phyloP scores from a whole-genome alignment of 257 asterid species.

The Solanum ossicruentum region DNA sequence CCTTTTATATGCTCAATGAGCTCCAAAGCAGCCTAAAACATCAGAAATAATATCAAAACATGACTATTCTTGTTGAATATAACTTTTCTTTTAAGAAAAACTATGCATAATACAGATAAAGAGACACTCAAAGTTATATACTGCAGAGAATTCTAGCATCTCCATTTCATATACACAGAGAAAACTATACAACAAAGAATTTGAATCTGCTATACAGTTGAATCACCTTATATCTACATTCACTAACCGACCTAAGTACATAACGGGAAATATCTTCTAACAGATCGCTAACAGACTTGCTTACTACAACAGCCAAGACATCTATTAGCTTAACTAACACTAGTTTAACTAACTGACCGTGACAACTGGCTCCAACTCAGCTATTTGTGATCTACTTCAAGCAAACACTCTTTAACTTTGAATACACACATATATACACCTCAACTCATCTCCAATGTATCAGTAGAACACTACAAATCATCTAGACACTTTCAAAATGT shows the following conservation, averaged over 20 bases:
- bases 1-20: slow-evolving; percentile 39
- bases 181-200: too few species aligned
- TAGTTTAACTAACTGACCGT: background rate
- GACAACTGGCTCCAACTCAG: background rate
- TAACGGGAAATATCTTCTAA: background rate
- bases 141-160: background rate
- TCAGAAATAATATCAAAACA: background rate
- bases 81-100: background rate
- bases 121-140: background rate
- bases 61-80: background rate
- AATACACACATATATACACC: background rate
- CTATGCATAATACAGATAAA: background rate
- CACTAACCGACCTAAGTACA: background rate
- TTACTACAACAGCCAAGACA: background rate
- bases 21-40: slow-evolving; percentile 59
- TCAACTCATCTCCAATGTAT: background rate
- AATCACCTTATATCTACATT: background rate
- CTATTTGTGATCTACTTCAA: background rate
- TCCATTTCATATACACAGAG: background rate
- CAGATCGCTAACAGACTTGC: background rate
- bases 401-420: background rate
- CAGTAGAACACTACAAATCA: background rate
- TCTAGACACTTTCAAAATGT: background rate
- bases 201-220: background rate
- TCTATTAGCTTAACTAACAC: too few species aligned